Evolutionary conservation across 441 rosid genomes (phyloP).

Genomic region (Arabidopsis lyrata): DNA sequence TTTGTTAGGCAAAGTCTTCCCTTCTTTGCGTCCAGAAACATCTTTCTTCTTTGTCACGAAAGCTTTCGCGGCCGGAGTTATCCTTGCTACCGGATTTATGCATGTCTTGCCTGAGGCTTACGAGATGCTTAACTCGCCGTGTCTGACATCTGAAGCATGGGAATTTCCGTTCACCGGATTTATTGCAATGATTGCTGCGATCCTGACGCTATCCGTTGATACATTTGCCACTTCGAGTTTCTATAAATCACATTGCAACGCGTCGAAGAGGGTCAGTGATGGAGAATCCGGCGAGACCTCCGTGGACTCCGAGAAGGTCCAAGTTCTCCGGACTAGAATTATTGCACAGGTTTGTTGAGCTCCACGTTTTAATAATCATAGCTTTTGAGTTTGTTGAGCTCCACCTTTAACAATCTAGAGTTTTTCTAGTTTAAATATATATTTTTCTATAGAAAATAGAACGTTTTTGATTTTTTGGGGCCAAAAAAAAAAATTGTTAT

Average conservation of each 20-base stretch:
- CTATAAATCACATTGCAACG: conserved; percentile 33
- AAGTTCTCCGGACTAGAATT: conserved; percentile 57
- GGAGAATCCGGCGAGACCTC: conserved; percentile 28
- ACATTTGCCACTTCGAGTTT: conserved; percentile 55
- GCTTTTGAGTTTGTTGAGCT: neutral
- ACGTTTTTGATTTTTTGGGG: too few relatives aligned
- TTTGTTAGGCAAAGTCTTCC: conserved; percentile 50
- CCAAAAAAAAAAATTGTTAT: too few relatives aligned
- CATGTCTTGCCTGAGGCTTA: conserved; percentile 77
- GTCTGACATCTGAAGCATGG: conserved; percentile 53
- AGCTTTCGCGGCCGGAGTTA: conserved; percentile 80
- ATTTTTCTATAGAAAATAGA: too few relatives aligned
- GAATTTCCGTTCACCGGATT: conserved; percentile 70
- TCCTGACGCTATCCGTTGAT: conserved; percentile 57
- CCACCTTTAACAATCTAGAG: too few relatives aligned
- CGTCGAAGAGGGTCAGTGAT: neutral
- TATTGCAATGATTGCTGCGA: conserved; percentile 68
- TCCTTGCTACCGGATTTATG: conserved; percentile 68
- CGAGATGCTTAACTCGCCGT: conserved; percentile 55
- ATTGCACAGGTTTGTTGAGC: conserved; percentile 46
- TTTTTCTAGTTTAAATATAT: too few relatives aligned
- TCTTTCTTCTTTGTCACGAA: conserved; percentile 64
- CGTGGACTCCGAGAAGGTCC: conserved; percentile 13
- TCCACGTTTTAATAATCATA: conserved; percentile 9
- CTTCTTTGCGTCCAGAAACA: conserved; percentile 53